Base-by-base conservation (phyloP, 140 eudicot genomes). In the Anethum foeniculum region DNA sequence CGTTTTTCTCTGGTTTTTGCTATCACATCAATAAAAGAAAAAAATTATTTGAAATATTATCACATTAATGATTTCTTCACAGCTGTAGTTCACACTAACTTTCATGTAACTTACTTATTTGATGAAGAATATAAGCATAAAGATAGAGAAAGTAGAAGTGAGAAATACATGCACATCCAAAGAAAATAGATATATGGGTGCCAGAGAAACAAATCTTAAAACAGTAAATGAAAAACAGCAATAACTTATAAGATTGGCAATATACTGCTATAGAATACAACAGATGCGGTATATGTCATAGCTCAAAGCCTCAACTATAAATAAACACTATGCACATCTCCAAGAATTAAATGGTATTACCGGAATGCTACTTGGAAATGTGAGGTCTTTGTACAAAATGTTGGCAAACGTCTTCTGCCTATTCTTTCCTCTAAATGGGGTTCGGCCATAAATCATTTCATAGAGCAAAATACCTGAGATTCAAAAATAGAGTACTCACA, bases 341-440 rank as follows among this genome's bases (percentile, higher is more conserved):
- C 16, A 16, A 34, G 65, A 23, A 71, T 43, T 19, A 52, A 14
- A 71, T 75, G 25, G 43, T 48, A 77, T 90, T 92, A 94, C 98
- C 85, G 93, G 97, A 81, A 94, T 94, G 95, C 98, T 94, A 84
- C 97, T 94, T 4, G 97, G 98, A 84, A 94, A 94, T 52, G 98
- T 94, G 68, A 94, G 91, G 85, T 94, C 98, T 81, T 94, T 94
- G 91, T 94, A 92, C 91, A 94, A 82, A 80, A 94, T 86, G 84
- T 94, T 94, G 77, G 98, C 89, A 79, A 94, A 94, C 67, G 98
- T 94, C 89, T 91, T 93, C 87, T 91, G 98, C 88, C 98, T 90
- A 58, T 93, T 93, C 83, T 93, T 93, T 83, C 98, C 98, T 84
- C 98, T 86, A 89, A 93, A 93, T 23, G 98, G 98, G 14, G 98